These are phyloP conservation scores for Vigna angularis DNA, from an alignment of 306 rosid species.

Conservation along the genomic window DNA sequence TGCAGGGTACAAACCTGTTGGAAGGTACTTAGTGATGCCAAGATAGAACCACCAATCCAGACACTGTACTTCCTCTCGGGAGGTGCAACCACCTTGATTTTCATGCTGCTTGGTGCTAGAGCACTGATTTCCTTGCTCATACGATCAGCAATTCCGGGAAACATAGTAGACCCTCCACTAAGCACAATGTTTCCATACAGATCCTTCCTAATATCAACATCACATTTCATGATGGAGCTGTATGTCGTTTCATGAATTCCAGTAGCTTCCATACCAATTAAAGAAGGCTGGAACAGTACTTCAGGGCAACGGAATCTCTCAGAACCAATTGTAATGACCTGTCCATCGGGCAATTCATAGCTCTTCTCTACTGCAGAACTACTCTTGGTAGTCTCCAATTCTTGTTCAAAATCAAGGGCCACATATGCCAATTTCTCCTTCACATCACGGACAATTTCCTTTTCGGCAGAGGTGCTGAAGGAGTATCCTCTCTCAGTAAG, in stretches of 20 bases:
- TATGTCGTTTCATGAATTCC: conserved; percentile 80
- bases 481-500: conserved; percentile 82
- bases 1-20: conserved; percentile 57
- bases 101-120: conserved; percentile 88
- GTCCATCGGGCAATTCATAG: conserved; percentile 79
- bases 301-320: conserved; percentile 88
- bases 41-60: conserved; percentile 84
- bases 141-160: conserved; percentile 78
- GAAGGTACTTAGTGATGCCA: conserved; percentile 81
- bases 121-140: conserved; percentile 85
- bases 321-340: conserved; percentile 74
- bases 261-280: conserved; percentile 77
- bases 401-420: conserved; percentile 77
- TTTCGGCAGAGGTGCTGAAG: conserved; percentile 74
- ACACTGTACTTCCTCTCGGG: conserved; percentile 83
- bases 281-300: conserved; percentile 81
- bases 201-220: conserved; percentile 81
- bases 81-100: conserved; percentile 83
- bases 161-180: conserved; percentile 82
- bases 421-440: conserved; percentile 80
- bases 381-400: conserved; percentile 70
- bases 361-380: conserved; percentile 77
- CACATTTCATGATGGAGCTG: conserved; percentile 84
- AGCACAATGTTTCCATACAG: conserved; percentile 77
- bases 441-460: conserved; percentile 85